Percentiles rank a stretch among this genome's conserved stretches.
Conservation (phyloP, 345 rosid genomes). For the Lumnitzera racemosa region DNA sequence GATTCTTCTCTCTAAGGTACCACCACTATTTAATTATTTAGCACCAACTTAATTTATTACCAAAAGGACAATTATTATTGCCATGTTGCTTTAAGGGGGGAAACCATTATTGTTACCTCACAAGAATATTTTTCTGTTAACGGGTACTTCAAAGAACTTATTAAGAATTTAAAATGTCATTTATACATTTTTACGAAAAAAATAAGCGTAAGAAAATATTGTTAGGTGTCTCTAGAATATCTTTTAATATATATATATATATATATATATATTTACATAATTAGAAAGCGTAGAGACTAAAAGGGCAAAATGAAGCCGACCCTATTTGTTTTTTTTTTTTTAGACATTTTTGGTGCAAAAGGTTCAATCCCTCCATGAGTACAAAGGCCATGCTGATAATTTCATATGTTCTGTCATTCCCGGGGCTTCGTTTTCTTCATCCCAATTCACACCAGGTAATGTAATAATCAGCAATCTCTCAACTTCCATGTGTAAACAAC, state of each 20-base stretch:
- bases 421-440: constrained; percentile 70
- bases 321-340: neutral
- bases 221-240: too few species aligned
- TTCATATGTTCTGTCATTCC: constrained; percentile 90
- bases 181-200: too few species aligned
- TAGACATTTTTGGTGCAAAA: constrained; percentile 80
- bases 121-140: neutral
- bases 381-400: constrained; percentile 95
- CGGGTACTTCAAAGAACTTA: neutral
- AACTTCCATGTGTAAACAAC: too few species aligned
- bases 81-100: neutral
- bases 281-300: too few species aligned
- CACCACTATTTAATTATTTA: neutral
- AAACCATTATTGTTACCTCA: too few species aligned
- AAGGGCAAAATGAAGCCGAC: too few species aligned
- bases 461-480: too few species aligned
- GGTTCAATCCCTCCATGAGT: constrained; percentile 64
- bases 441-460: constrained; percentile 89
- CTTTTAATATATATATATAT: too few species aligned
- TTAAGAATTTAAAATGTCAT: too few species aligned
- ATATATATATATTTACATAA: too few species aligned
- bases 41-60: neutral
- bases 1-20: constrained; percentile 85
- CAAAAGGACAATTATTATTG: too few species aligned
- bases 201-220: too few species aligned